These are phyloP conservation scores for Grigorovia humatica DNA, from an alignment of 805 yeast species.

Conservation along the genomic window DNA sequence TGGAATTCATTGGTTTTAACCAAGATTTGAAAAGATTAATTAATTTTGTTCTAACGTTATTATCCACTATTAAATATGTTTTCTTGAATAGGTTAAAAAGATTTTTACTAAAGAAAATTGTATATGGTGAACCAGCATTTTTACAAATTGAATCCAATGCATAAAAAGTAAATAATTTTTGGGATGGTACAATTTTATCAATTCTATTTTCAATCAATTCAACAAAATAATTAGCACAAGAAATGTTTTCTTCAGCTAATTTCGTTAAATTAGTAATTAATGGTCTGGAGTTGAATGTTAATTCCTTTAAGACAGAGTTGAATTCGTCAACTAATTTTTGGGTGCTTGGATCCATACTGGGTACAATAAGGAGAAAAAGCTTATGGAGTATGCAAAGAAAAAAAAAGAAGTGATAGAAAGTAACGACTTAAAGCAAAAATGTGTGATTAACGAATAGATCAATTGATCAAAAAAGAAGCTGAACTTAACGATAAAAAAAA, in stretches of 20 bases:
- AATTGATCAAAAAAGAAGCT: background rate
- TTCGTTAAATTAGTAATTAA: constrained; percentile 76
- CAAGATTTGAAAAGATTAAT: constrained; percentile 78
- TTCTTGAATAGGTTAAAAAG: constrained; percentile 56
- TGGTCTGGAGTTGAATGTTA: constrained; percentile 84
- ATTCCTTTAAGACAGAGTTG: constrained; percentile 55
- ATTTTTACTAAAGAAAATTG: constrained; percentile 61
- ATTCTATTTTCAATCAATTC: constrained; percentile 68
- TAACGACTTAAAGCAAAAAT: too few relatives aligned
- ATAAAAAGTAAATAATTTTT: constrained; percentile 76
- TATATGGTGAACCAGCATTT: constrained; percentile 83
- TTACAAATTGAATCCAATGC: constrained; percentile 86
- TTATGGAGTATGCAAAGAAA: background rate
- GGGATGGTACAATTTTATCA: constrained; percentile 66
- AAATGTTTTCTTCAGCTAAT: constrained; percentile 76
- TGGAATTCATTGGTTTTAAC: constrained; percentile 48
- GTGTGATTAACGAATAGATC: too few relatives aligned
- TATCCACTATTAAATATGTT: constrained; percentile 71
- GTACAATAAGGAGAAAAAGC: too few relatives aligned
- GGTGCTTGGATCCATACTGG: constrained; percentile 21
- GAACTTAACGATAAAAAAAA: too few relatives aligned
- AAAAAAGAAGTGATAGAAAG: background rate
- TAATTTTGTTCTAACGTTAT: constrained; percentile 60
- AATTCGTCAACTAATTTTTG: constrained; percentile 46
- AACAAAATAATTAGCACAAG: constrained; percentile 67